Evolutionary conservation across 192 early-diverging fungal genomes (phyloP).

Genomic region (Spizellomyces punctatus): DNA sequence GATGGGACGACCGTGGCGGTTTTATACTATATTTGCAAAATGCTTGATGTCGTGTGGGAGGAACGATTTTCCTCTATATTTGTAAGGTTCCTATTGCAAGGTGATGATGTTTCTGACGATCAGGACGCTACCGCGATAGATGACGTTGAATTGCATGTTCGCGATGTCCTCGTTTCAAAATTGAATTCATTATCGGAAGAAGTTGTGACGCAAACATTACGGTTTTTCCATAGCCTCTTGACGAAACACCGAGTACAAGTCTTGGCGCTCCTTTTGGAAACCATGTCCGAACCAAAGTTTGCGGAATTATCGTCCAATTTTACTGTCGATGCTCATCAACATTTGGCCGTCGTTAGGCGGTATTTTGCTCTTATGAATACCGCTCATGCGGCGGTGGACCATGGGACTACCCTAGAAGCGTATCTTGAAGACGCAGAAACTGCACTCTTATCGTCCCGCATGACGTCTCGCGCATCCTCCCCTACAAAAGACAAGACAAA

Average conservation of each 20-base stretch:
- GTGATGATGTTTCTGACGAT: conserved; percentile 23
- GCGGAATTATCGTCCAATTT: neutral
- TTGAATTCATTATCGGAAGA: conserved; percentile 84
- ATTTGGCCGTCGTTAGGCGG: conserved; percentile 33
- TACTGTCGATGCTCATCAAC: conserved; percentile 16
- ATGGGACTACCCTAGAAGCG: conserved; percentile 36
- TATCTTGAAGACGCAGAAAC: conserved; percentile 56
- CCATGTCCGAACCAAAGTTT: conserved; percentile 20
- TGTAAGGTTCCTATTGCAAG: conserved; percentile 72
- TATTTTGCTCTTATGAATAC: conserved; percentile 48
- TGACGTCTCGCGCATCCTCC: neutral
- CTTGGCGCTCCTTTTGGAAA: conserved; percentile 74
- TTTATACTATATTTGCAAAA: conserved; percentile 85
- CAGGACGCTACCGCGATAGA: neutral
- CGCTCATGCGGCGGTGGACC: neutral
- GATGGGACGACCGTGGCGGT: conserved; percentile 89
- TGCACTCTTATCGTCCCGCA: neutral
- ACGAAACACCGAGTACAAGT: conserved; percentile 76
- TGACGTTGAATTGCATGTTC: conserved; percentile 31
- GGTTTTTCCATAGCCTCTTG: conserved; percentile 75
- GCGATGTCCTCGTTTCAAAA: conserved; percentile 80
- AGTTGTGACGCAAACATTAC: conserved; percentile 82
- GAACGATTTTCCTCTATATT: conserved; percentile 69
- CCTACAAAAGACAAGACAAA: neutral
- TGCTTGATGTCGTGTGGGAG: conserved; percentile 69